Evolutionary conservation across 768 basidiomycete species (phyloP).

Genomic region (Lyophyllum atratum): DNA sequence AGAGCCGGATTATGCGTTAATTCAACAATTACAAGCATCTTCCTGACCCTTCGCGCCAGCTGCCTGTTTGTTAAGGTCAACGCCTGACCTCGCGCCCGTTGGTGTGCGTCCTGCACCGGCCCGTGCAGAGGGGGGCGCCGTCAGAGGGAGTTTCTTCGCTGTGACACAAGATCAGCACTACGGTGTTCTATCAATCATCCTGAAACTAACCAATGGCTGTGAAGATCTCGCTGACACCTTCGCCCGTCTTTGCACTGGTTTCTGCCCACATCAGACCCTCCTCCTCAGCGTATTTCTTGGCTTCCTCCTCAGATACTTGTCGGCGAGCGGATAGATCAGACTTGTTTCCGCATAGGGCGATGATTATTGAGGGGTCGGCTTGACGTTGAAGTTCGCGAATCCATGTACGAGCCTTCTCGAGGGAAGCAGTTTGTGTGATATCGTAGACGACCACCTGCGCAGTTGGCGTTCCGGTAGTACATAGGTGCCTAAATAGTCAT

Average conservation of each 20-base stretch:
- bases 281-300: conserved; percentile 89
- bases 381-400: conserved; percentile 96
- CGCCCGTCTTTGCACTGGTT: conserved; percentile 87
- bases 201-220: conserved; percentile 70
- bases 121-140: conserved; percentile 67
- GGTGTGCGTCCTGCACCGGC: conserved; percentile 56
- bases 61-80: conserved; percentile 80
- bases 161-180: conserved; percentile 12
- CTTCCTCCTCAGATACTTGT: conserved; percentile 86
- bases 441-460: conserved; percentile 95
- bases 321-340: conserved; percentile 82
- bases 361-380: conserved; percentile 95
- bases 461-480: conserved; percentile 96
- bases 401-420: conserved; percentile 96
- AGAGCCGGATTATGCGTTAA: not conserved
- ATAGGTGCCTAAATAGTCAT: conserved; percentile 69
- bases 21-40: conserved; percentile 80
- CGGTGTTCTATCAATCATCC: conserved; percentile 1
- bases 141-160: conserved; percentile 91
- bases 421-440: conserved; percentile 88
- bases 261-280: conserved; percentile 94
- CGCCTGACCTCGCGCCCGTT: conserved; percentile 58
- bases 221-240: conserved; percentile 86
- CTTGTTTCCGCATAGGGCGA: conserved; percentile 97
- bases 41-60: conserved; percentile 48